Base-by-base conservation (phyloP, 148 eudicot species). In the Silene latifolia region DNA sequence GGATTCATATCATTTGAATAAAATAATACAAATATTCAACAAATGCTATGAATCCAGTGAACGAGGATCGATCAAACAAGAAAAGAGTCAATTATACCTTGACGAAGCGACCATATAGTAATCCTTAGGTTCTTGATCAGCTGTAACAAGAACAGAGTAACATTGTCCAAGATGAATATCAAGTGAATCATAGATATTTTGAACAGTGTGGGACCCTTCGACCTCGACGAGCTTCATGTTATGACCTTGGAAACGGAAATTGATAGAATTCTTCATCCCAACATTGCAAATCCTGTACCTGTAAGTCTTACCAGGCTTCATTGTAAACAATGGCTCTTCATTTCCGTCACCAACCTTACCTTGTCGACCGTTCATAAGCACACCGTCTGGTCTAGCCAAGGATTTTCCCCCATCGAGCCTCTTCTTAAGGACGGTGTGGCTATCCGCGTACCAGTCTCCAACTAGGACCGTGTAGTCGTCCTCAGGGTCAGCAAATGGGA, bases 91-190 rank as follows among this genome's bases (percentile, higher is more conserved):
- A n/a, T n/a, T n/a, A n/a, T n/a, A 80, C 83, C 83, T 70, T 7
- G 88, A 70, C 29, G 90, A 85, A 4, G 82, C 96, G 27, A 88
- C 88, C 68, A 88, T 63, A 87, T 84, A 88, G 76, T 90, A 90
- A 79, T 90, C 96, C 39, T 80, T 84, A 0, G 89, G 86, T 0
- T 78, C 78, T 42, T 88, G 76, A 59, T 90, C 83, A 24, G 92
- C 92, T 0, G 89, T 87, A 57, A 90, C 88, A 20, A 88, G 66
- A 7, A 87, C 89, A 0, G 92, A 88, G 56, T 72, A 59, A 74
- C 96, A 90, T 24, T 90, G 96, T 4, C 96, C 92, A 14, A 90
- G 78, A 71, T 90, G 96, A 10, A 90, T 46, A 21, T 90, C 96
- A 3, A 90, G 85, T 24, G 92, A 80, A 5, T 87, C 85, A 51